A percentile compares a stretch with the other conserved stretches of the same genome.
These are phyloP conservation scores for Neurospora sp. DNA, from an alignment of 495 filamentous ascomycete genomes.

Conservation along the genomic window DNA sequence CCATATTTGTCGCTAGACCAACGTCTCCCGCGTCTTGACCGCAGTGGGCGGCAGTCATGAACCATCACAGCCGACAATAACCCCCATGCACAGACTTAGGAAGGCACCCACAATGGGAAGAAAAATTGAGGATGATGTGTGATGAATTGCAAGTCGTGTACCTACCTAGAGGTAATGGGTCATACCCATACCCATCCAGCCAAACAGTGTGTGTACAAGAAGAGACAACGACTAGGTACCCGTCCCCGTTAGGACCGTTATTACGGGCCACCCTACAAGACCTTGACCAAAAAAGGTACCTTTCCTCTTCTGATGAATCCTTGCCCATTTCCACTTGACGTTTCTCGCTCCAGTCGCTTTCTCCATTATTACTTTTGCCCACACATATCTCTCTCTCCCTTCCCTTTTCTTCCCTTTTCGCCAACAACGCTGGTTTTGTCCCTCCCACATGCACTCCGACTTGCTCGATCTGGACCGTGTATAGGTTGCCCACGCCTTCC, in stretches of 20 bases:
- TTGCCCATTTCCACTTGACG: slow-evolving; percentile 14
- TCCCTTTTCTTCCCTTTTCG: slow-evolving; percentile 16
- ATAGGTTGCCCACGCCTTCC: slow-evolving; percentile 8
- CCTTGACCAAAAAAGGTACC: slow-evolving; percentile 8
- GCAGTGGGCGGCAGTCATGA: background rate
- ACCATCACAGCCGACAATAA: background rate
- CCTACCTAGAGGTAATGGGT: background rate
- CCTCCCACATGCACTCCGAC: slow-evolving; percentile 14
- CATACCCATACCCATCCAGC: background rate
- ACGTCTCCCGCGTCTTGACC: background rate
- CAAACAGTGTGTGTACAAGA: background rate
- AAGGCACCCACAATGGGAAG: background rate
- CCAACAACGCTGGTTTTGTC: slow-evolving; percentile 3
- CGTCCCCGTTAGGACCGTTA: background rate
- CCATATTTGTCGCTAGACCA: background rate
- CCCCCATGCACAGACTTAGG: background rate
- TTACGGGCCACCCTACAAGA: slow-evolving; percentile 6
- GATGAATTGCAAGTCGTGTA: background rate
- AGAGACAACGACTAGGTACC: slow-evolving; percentile 1
- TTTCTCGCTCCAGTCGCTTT: slow-evolving; percentile 21
- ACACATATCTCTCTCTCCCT: slow-evolving; percentile 20
- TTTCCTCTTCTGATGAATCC: slow-evolving; percentile 5
- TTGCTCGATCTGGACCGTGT: slow-evolving; percentile 2
- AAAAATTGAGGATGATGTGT: background rate
- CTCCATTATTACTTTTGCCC: slow-evolving; percentile 31